Evolutionary conservation across 2,329 filamentous ascomycete species (phyloP).

Genomic region (Fusarium duplospermum): DNA sequence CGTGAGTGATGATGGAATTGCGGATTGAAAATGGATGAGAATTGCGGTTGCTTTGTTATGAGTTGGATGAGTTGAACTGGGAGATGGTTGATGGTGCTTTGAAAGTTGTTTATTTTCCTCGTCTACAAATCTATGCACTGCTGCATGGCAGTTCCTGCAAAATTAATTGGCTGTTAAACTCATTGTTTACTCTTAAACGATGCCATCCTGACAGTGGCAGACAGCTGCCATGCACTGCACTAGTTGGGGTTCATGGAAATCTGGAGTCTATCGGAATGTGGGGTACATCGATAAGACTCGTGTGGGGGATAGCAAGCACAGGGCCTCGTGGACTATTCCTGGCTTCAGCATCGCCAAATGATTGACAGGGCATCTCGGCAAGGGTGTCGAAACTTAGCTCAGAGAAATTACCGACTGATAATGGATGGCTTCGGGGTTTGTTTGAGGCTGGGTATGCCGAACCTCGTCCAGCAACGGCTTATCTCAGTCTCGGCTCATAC

Average conservation of each 20-base stretch:
- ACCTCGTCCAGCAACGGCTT: slow-evolving; percentile 44
- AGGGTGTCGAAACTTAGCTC: not conserved
- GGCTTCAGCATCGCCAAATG: not conserved
- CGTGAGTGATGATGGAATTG: not conserved
- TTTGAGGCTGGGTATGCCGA: slow-evolving; percentile 30
- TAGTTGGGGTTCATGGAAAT: slow-evolving; percentile 16
- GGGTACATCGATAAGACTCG: slow-evolving; percentile 35
- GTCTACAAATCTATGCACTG: not conserved
- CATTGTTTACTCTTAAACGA: not conserved
- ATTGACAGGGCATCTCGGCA: not conserved
- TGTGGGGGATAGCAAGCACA: slow-evolving; percentile 31
- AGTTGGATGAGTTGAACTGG: not conserved
- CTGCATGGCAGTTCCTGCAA: not conserved
- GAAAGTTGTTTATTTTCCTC: not conserved
- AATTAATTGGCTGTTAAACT: not conserved
- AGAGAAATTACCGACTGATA: not conserved
- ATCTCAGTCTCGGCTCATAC: slow-evolving; percentile 41
- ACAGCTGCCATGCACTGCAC: slow-evolving; percentile 8
- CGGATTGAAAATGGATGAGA: not conserved
- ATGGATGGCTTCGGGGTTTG: not conserved
- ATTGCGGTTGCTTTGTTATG: not conserved
- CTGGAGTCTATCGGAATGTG: slow-evolving; percentile 36
- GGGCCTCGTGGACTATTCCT: slow-evolving; percentile 10
- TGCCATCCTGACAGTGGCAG: slow-evolving; percentile 19
- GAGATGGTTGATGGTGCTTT: not conserved